A percentile compares a stretch with the other conserved stretches of the same genome.
Evolutionary conservation across 345 rosid genomes (phyloP).

Genomic region (Lenwebbia sp.): DNA sequence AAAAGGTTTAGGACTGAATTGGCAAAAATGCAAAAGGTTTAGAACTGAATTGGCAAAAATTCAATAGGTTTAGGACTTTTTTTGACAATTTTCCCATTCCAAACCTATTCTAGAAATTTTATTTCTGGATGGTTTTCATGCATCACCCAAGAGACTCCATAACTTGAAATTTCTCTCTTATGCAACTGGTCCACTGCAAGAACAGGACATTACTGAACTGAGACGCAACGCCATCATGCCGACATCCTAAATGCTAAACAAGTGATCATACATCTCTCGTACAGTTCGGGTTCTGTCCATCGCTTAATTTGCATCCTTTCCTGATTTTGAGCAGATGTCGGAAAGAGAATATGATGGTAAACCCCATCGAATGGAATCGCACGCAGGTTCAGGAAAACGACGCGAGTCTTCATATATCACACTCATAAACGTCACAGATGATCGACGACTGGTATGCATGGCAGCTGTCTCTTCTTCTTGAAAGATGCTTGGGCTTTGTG

Average conservation of each 20-base stretch:
- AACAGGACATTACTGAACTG: background rate
- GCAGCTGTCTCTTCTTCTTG: background rate
- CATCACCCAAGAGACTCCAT: background rate
- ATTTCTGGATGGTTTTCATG: no score
- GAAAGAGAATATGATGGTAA: background rate
- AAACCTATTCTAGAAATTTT: no score
- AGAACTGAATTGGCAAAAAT: no score
- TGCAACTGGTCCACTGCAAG: background rate
- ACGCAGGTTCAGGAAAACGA: background rate
- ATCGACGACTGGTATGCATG: background rate
- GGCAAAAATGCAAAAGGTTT: no score
- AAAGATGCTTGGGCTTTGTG: background rate
- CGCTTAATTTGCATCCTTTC: background rate
- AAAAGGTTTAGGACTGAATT: no score
- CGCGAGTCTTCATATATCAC: background rate
- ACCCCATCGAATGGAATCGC: background rate
- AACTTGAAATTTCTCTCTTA: background rate
- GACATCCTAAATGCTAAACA: background rate
- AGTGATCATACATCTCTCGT: background rate
- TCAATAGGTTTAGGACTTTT: no score
- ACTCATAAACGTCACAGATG: no score
- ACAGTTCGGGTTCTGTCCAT: background rate
- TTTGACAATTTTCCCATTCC: no score
- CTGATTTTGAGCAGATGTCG: background rate
- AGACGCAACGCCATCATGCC: background rate